A percentile compares a stretch with the other conserved stretches of the same genome.
phyloP scores from a whole-genome alignment of 805 yeast species.

The Ogataea zsoltii region DNA sequence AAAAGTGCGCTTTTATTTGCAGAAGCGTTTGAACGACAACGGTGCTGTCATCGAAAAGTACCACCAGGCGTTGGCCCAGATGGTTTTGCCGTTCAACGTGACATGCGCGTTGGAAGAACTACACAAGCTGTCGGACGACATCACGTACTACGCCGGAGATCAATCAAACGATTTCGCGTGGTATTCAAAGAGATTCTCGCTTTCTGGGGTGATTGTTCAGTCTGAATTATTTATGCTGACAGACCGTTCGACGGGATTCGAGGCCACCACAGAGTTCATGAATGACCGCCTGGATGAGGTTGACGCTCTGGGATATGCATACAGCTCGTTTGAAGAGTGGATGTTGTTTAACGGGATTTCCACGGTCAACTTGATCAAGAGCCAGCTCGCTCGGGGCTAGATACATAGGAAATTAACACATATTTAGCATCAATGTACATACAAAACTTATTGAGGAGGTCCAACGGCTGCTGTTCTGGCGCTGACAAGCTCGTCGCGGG shows the following conservation, averaged over 20 bases:
- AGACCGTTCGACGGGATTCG: constrained; percentile 59
- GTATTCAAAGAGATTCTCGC: constrained; percentile 82
- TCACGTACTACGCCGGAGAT: constrained; percentile 80
- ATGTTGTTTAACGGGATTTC: constrained; percentile 64
- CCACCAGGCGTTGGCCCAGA: constrained; percentile 54
- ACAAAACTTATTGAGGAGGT: constrained; percentile 3
- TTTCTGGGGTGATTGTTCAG: constrained; percentile 70
- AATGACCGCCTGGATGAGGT: constrained; percentile 56
- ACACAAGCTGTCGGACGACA: constrained; percentile 77
- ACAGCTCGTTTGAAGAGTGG: constrained; percentile 75
- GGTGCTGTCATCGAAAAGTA: constrained; percentile 45
- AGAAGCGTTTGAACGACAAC: constrained; percentile 53
- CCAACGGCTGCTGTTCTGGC: constrained; percentile 18
- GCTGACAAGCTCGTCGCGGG: constrained; percentile 47
- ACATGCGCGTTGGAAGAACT: constrained; percentile 62
- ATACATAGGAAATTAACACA: constrained; percentile 6
- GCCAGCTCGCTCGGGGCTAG: constrained; percentile 66
- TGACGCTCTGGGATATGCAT: constrained; percentile 56
- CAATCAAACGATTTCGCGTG: constrained; percentile 79
- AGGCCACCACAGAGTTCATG: constrained; percentile 65
- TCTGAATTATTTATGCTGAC: constrained; percentile 79
- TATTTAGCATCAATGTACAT: constrained; percentile 5
- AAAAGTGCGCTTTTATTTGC: constrained; percentile 34
- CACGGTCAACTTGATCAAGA: constrained; percentile 63
- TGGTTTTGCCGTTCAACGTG: constrained; percentile 66